Evolutionary conservation across 306 rosid species (phyloP).

Genomic region (Crotalaria pallida): DNA sequence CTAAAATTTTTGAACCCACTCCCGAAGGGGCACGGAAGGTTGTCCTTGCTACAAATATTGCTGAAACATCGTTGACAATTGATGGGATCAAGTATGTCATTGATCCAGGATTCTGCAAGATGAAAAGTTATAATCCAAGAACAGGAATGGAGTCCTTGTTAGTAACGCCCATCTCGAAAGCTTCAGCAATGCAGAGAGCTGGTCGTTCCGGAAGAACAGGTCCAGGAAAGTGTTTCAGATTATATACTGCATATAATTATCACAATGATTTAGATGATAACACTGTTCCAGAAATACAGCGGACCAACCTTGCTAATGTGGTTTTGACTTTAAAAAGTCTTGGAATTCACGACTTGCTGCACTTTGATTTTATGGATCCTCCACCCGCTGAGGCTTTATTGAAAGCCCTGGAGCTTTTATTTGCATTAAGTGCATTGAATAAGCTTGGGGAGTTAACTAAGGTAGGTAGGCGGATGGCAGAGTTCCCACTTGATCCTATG

Average conservation of each 20-base stretch:
- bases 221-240: conserved; percentile 90
- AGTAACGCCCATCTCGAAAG: conserved; percentile 85
- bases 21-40: conserved; percentile 97
- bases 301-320: conserved; percentile 91
- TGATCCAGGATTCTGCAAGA: conserved; percentile 91
- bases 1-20: conserved; percentile 93
- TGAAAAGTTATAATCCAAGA: conserved; percentile 75
- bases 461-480: conserved; percentile 91
- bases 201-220: conserved; percentile 98
- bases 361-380: conserved; percentile 97
- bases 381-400: conserved; percentile 92
- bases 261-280: conserved; percentile 78
- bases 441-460: conserved; percentile 86
- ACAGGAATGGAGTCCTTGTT: conserved; percentile 95
- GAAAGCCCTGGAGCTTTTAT: conserved; percentile 86
- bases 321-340: conserved; percentile 85
- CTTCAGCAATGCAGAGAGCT: conserved; percentile 93
- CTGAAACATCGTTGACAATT: conserved; percentile 93
- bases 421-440: conserved; percentile 81
- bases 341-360: conserved; percentile 73
- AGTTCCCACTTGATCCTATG: conserved; percentile 97
- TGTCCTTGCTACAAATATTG: conserved; percentile 94
- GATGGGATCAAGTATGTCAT: conserved; percentile 96
- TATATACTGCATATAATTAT: conserved; percentile 76
- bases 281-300: conserved; percentile 85